Percentiles rank a stretch among this genome's conserved stretches.
Conservation (phyloP, 2,329 filamentous ascomycete genomes). For the Chaetomiaceae sp. region DNA sequence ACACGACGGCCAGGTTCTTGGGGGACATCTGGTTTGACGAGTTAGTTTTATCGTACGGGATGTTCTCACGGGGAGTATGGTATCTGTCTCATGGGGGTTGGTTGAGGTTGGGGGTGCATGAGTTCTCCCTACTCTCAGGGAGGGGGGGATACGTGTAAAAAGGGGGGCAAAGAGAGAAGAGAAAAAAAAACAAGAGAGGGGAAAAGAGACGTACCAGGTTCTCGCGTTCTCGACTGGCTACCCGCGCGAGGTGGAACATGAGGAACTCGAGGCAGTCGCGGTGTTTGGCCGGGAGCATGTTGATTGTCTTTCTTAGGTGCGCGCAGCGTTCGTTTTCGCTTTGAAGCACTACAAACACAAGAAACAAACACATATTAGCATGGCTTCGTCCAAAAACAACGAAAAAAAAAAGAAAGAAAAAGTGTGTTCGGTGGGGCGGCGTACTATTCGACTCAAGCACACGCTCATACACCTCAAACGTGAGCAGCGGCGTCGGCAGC, state of each 20-base stretch:
- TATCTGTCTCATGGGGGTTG: no score
- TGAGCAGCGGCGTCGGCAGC: conserved; percentile 81
- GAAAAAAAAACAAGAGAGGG: not conserved
- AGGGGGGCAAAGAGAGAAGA: not conserved
- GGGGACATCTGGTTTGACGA: conserved; percentile 94
- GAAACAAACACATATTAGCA: no score
- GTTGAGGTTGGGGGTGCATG: no score
- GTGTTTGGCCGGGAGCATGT: conserved; percentile 75
- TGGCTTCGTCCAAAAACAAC: no score
- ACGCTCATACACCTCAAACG: conserved; percentile 85
- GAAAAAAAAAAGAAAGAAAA: conserved; percentile 13
- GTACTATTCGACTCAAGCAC: conserved; percentile 75
- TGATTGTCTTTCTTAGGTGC: conserved; percentile 68
- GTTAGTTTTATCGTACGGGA: no score
- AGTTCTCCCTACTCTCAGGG: no score
- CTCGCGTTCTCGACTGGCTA: conserved; percentile 74
- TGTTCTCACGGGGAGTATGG: no score
- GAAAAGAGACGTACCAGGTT: conserved; percentile 61
- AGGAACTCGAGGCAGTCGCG: conserved; percentile 88
- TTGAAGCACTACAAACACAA: conserved; percentile 49
- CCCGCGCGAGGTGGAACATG: conserved; percentile 85
- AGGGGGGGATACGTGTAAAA: no score
- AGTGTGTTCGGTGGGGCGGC: conserved; percentile 25
- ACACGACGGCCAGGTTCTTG: conserved; percentile 93
- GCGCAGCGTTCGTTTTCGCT: conserved; percentile 63